Evolutionary conservation across 1,139 yeast genomes (phyloP), one percentile per base, ranked within the genome.

Genomic region (Hyphopichia pseudoburtonii): DNA sequence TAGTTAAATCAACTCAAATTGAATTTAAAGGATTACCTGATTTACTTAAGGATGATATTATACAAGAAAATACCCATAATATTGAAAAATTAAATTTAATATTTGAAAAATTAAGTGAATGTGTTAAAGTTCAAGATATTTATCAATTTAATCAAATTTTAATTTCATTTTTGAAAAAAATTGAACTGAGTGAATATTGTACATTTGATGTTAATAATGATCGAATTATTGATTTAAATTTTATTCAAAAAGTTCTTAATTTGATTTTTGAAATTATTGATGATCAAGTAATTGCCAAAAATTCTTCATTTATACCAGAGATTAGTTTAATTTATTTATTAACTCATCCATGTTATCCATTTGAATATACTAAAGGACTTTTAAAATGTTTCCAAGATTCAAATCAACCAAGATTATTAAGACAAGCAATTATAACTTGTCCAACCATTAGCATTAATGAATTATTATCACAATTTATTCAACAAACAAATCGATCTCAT

Each of bases 261-360:
- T 53, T 78, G 37, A 64, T 82, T 8, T 67, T 79, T 36, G 41
- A 52, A 4, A 42, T 43, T 27, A 41, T 49, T 14, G 41, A 37
- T 16, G 50, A 46, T 1, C 40, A 43, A n/a, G 51, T 59, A 7
- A 43, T 41, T 23, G 50, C 63, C 35, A 43, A 41, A 8, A 43
- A 54, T 30, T 44, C 45, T 10, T 53, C 48, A 15, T 67, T 66
- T 38, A 47, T 76, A 25, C 84, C 92, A 32, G 82, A 83, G 50
- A 64, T 64, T 33, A 71, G 89, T 2, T 60, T 87, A 38, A 76
- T 85, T 5, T 90, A 87, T 55, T 68, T 89, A 29, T 69, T 90
- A 44, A 86, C 96, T 2, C 96, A 88, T 62, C 96, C 97, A 17
- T 64, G 87, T 24, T 88, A 84, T 60, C 96, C 97, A 8, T 62